A percentile compares a stretch with the other conserved stretches of the same genome.
Evolutionary conservation across 108 stramenopile species (phyloP).

Genomic region (Ochromonas danica): DNA sequence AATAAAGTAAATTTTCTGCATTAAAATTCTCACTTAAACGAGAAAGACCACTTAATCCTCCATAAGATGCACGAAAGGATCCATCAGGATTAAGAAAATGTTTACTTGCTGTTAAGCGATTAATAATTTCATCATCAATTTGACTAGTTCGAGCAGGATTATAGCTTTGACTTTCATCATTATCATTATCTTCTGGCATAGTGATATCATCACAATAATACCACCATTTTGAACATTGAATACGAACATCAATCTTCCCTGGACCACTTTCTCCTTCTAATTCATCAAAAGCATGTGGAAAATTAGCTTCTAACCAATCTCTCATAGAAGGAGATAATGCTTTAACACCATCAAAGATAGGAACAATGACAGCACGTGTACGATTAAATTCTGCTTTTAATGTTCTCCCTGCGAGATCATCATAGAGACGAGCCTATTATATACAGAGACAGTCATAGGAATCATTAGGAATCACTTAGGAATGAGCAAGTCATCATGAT

Average conservation of each 20-base stretch:
- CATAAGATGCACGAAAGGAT: background rate
- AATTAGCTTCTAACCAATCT: background rate
- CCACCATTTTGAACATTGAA: slow-evolving; percentile 7
- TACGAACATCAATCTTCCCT: slow-evolving; percentile 5
- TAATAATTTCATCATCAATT: too few species aligned
- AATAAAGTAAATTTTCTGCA: background rate
- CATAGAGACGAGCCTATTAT: background rate
- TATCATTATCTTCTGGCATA: too few species aligned
- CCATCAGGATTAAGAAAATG: background rate
- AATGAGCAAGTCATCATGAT: background rate
- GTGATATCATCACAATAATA: too few species aligned
- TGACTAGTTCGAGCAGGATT: too few species aligned
- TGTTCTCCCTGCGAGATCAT: background rate
- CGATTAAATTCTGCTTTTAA: background rate
- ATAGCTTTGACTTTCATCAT: too few species aligned
- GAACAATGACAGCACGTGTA: background rate
- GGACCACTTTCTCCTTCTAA: background rate
- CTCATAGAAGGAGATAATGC: background rate
- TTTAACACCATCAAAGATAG: slow-evolving; percentile 24
- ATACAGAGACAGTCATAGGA: background rate
- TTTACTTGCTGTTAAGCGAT: too few species aligned
- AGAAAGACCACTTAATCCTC: background rate
- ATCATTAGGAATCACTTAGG: background rate
- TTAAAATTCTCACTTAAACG: background rate
- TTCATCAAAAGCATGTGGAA: background rate